These are phyloP conservation scores for Colletotrichum nymphaeae DNA, from an alignment of 2,329 filamentous ascomycete genomes.

Conservation along the genomic window DNA sequence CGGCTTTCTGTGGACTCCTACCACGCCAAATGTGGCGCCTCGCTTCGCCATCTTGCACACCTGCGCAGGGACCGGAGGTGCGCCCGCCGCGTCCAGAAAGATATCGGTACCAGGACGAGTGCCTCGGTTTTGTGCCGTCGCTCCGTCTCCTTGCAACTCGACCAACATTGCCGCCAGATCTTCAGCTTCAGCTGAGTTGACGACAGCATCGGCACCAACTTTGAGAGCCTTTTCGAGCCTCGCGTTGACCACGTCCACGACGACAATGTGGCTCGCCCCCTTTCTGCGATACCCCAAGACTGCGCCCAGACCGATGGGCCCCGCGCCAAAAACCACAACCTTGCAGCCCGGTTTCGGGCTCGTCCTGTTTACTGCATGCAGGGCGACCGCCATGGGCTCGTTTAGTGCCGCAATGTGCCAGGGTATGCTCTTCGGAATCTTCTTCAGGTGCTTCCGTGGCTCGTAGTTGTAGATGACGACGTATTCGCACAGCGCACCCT, in stretches of 20 bases:
- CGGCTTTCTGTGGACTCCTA: constrained; percentile 16
- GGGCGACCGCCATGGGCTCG: constrained; percentile 17
- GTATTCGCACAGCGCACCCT: constrained; percentile 15
- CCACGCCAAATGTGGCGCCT: constrained; percentile 1
- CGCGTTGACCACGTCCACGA: constrained; percentile 4
- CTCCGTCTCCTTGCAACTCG: neutral
- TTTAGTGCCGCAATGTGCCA: constrained; percentile 21
- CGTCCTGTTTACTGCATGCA: constrained; percentile 3
- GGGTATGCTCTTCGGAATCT: neutral
- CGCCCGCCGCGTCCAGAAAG: constrained; percentile 11
- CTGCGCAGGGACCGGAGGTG: constrained; percentile 11
- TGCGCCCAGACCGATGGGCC: constrained; percentile 1
- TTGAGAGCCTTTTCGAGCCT: constrained; percentile 2
- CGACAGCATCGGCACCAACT: constrained; percentile 1
- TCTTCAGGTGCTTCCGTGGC: constrained; percentile 2
- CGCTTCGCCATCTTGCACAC: neutral
- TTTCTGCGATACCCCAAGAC: constrained; percentile 7
- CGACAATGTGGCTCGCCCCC: constrained; percentile 1
- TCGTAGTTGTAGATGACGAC: constrained; percentile 10
- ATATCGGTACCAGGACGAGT: neutral
- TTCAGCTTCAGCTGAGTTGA: neutral
- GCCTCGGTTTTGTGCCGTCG: neutral
- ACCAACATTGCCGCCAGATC: neutral
- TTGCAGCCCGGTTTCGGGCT: neutral
- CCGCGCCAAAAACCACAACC: constrained; percentile 14